Conservation (phyloP, 2,329 filamentous ascomycete species). For the Cytospora piceicola region DNA sequence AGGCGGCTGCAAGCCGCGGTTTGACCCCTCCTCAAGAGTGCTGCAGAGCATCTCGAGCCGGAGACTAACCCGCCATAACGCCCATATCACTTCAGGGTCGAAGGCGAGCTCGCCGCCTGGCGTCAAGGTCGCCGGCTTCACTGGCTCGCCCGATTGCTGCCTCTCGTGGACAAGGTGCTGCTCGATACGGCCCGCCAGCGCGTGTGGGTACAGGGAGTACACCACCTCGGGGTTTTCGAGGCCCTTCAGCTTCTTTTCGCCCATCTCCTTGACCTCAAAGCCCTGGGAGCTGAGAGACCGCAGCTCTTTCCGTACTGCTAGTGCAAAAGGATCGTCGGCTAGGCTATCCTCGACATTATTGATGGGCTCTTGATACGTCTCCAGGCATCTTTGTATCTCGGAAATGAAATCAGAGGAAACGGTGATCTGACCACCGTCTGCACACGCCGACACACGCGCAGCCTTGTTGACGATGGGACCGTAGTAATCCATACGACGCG, state of each 20-base stretch:
- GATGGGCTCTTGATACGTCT: constrained; percentile 86
- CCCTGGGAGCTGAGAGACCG: constrained; percentile 86
- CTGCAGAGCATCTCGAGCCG: constrained; percentile 93
- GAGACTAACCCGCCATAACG: constrained; percentile 85
- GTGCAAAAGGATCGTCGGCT: constrained; percentile 73
- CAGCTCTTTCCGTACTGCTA: constrained; percentile 83
- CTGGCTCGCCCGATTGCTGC: constrained; percentile 47
- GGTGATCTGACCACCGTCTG: constrained; percentile 95
- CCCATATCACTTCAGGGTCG: constrained; percentile 85
- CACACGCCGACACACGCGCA: constrained; percentile 88
- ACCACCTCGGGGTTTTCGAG: constrained; percentile 96
- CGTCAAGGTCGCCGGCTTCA: constrained; percentile 63
- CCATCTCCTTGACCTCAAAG: constrained; percentile 92
- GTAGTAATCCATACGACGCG: constrained; percentile 98
- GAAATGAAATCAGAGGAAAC: constrained; percentile 97
- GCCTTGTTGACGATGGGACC: constrained; percentile 99
- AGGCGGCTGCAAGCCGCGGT: constrained; percentile 70
- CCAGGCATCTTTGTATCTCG: constrained; percentile 88
- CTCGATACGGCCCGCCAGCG: constrained; percentile 78
- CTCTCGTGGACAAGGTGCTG: constrained; percentile 61
- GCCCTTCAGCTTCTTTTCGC: constrained; percentile 92
- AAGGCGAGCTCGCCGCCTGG: constrained; percentile 71
- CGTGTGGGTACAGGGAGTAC: constrained; percentile 93
- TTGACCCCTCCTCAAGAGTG: constrained; percentile 73
- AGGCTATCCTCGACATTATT: constrained; percentile 74